A percentile compares a stretch with the other conserved stretches of the same genome.
phyloP scores from a whole-genome alignment of 2,329 filamentous ascomycete genomes.

The Fusarium annulatum region DNA sequence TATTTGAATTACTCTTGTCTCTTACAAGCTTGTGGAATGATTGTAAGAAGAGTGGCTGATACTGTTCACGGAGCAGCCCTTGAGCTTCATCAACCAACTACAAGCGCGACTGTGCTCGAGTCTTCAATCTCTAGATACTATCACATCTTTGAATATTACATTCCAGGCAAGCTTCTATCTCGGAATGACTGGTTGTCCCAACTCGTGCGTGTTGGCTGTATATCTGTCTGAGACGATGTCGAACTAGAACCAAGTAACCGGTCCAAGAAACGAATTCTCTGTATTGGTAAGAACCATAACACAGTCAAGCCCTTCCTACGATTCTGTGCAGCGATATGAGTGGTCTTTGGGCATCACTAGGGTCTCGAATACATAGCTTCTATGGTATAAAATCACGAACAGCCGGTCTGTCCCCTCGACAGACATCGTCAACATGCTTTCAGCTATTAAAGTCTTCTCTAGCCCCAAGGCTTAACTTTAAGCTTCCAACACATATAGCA shows the following conservation, averaged over 20 bases:
- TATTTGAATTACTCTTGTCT: too few relatives aligned
- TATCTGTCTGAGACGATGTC: neutral
- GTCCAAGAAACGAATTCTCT: neutral
- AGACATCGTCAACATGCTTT: neutral
- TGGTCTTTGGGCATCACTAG: fast-evolving
- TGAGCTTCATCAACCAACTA: neutral
- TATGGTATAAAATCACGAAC: neutral
- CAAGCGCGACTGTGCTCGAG: neutral
- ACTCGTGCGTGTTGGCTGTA: neutral
- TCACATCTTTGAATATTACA: fast-evolving
- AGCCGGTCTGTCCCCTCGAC: neutral
- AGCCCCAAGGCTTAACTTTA: neutral
- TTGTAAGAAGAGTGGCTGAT: neutral
- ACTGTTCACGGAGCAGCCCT: too few relatives aligned
- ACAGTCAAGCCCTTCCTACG: fast-evolving
- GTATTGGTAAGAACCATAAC: fast-evolving
- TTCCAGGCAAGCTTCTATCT: fast-evolving
- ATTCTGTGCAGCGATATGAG: fast-evolving
- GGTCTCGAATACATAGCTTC: neutral
- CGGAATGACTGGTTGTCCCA: neutral
- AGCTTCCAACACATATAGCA: fast-evolving
- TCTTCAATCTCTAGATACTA: neutral
- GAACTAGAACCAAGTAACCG: too few relatives aligned
- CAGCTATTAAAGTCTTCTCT: neutral
- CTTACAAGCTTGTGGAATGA: neutral